Evolutionary conservation across 495 filamentous ascomycete species (phyloP).

Genomic region (Neurospora sp.): DNA sequence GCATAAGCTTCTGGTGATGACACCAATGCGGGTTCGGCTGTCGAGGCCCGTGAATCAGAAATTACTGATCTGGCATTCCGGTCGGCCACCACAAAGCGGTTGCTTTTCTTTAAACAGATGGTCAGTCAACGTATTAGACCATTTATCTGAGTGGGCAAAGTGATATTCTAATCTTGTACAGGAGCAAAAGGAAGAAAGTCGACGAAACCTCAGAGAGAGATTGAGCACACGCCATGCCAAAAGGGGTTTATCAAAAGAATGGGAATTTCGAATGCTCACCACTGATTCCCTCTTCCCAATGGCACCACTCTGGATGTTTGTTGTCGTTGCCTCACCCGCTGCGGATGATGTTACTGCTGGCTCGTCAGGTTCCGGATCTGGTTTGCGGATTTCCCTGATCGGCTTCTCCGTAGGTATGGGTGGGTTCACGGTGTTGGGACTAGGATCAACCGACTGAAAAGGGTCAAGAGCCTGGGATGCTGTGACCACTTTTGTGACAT

Average conservation of each 20-base stretch:
- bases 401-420: not conserved
- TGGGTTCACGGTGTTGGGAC: not conserved
- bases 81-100: conserved; percentile 19
- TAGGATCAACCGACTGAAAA: not conserved
- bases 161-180: not conserved
- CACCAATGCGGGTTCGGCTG: not conserved
- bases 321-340: not conserved
- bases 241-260: not conserved
- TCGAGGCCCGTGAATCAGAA: conserved; percentile 1
- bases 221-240: not conserved
- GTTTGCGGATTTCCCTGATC: not conserved
- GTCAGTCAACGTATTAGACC: not conserved
- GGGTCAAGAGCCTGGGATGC: not conserved
- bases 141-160: not conserved
- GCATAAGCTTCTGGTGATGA: not conserved
- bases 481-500: conserved; percentile 3
- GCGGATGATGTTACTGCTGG: not conserved
- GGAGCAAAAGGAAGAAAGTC: not conserved
- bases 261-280: conserved; percentile 1
- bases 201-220: not conserved
- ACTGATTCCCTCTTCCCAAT: conserved; percentile 8
- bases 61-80: conserved; percentile 10
- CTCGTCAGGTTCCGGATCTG: not conserved
- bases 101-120: conserved; percentile 8
- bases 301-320: not conserved